These are phyloP conservation scores for Xylaria sp. DNA, from an alignment of 495 filamentous ascomycete genomes.

Conservation along the genomic window DNA sequence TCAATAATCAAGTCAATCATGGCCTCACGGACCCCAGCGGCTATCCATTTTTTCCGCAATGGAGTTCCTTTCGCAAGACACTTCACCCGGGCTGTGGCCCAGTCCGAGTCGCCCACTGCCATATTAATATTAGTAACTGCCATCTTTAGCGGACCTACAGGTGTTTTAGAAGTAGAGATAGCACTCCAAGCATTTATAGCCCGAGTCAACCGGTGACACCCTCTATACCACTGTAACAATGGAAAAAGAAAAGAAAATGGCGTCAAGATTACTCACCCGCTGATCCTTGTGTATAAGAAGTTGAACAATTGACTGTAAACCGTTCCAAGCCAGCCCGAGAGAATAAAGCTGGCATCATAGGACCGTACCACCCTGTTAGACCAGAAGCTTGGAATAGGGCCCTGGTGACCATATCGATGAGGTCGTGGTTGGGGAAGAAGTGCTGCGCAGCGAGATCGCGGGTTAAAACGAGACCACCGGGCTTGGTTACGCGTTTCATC, in stretches of 20 bases:
- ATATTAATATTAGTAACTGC: not conserved
- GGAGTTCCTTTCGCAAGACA: not conserved
- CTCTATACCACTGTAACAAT: not conserved
- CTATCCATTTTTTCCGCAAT: not conserved
- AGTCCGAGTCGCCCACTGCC: not conserved
- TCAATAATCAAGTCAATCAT: not conserved
- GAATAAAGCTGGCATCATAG: not conserved
- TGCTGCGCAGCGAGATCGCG: not conserved
- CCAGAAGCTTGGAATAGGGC: not conserved
- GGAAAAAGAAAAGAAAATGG: not conserved
- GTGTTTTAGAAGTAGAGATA: not conserved
- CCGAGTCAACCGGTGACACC: not conserved
- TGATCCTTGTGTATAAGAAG: not conserved
- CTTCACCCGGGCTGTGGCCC: not conserved
- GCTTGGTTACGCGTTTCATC: constrained; percentile 8
- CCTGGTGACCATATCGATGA: not conserved
- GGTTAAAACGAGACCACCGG: not conserved
- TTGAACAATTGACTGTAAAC: not conserved
- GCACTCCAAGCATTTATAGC: not conserved
- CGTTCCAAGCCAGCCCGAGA: not conserved
- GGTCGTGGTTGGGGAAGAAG: not conserved
- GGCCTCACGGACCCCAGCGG: not conserved
- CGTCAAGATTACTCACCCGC: not conserved
- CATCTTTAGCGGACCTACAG: not conserved
- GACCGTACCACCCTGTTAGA: not conserved